Evolutionary conservation across 2,329 filamentous ascomycete species (phyloP), one percentile per base, ranked within the genome.

Genomic region (Colletotrichum kahawae): DNA sequence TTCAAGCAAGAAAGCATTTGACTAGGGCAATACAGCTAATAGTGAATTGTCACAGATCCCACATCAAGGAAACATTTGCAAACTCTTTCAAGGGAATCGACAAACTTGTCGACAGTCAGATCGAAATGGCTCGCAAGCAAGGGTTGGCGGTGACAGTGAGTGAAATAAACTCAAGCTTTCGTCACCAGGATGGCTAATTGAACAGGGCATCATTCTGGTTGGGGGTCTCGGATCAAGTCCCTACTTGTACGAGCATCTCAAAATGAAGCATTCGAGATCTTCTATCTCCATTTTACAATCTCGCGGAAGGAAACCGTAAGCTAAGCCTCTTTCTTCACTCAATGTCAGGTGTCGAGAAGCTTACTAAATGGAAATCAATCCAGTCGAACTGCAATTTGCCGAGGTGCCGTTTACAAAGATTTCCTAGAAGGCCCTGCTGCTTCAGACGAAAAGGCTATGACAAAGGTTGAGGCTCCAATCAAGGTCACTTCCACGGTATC

Each of bases 341-440:
- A n/a, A n/a, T n/a, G n/a, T n/a, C n/a, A n/a, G n/a, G n/a, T n/a
- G n/a, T 43, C 38, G 18, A n/a, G 38, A 43, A 4, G 18, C 38
- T 43, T 6, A 43, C 2, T 31, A 7, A 1, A 4, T 14, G 16
- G 7, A n/a, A 43, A n/a, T 12, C 0, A 4, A 43, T 10, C 1
- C 9, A 43, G 38, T 18, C 4, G 2, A 43, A 48, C 38, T 48
- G 38, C 38, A 0, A 48, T 48, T 48, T 48, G 38, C 4, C 38
- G 38, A 1, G 38, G 38, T 48, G 38, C 38, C 9, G 5, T 48
- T 1, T 48, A 48, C 38, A 48, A 48, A 48, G 38, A 18, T 3
- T 48, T 48, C 5, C 31, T 12, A 33, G 31, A 33, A 33, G 31
- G 31, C 31, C 31, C 1, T 33, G 31, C 31, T 31, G 1, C 29